phyloP scores from a whole-genome alignment of 2,329 filamentous ascomycete species.

The Fusarium albidum region DNA sequence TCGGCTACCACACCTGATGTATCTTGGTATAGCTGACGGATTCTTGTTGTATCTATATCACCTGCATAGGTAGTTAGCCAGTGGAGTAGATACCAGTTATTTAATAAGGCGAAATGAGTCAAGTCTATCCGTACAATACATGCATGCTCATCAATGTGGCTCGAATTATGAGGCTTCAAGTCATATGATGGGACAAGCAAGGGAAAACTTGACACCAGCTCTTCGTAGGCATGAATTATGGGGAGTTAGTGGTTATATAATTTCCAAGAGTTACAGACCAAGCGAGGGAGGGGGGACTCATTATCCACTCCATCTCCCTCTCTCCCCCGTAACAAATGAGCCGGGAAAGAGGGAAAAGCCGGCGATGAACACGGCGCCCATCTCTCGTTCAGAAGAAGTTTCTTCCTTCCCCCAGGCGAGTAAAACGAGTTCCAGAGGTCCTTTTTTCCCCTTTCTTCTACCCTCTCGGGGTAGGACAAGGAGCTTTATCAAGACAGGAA shows the following conservation, averaged over 20 bases:
- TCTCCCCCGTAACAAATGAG: slow-evolving; percentile 6
- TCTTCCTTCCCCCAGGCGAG: slow-evolving; percentile 8
- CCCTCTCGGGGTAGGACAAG: neutral
- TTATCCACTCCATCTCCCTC: slow-evolving; percentile 16
- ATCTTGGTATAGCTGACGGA: slow-evolving; percentile 30
- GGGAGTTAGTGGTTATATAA: slow-evolving; percentile 31
- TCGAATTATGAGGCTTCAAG: too few relatives aligned
- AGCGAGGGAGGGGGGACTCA: slow-evolving; percentile 16
- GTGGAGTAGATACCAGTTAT: slow-evolving; percentile 25
- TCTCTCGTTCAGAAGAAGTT: slow-evolving; percentile 8
- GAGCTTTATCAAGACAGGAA: slow-evolving; percentile 15
- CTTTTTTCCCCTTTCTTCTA: too few relatives aligned
- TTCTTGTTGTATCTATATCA: slow-evolving; percentile 30
- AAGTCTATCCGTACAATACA: neutral
- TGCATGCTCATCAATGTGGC: neutral
- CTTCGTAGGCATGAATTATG: slow-evolving; percentile 20
- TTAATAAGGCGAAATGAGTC: slow-evolving; percentile 24
- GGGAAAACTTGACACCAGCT: too few relatives aligned
- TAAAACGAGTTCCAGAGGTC: slow-evolving; percentile 16
- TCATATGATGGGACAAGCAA: too few relatives aligned
- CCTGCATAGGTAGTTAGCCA: slow-evolving; percentile 20
- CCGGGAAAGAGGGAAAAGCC: neutral
- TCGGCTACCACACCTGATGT: slow-evolving; percentile 21
- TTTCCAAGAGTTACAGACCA: slow-evolving; percentile 39
- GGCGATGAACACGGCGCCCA: slow-evolving; percentile 9